A percentile compares a stretch with the other conserved stretches of the same genome.
phyloP scores from a whole-genome alignment of 2,329 filamentous ascomycete genomes.

The Neofusicoccum sp. region DNA sequence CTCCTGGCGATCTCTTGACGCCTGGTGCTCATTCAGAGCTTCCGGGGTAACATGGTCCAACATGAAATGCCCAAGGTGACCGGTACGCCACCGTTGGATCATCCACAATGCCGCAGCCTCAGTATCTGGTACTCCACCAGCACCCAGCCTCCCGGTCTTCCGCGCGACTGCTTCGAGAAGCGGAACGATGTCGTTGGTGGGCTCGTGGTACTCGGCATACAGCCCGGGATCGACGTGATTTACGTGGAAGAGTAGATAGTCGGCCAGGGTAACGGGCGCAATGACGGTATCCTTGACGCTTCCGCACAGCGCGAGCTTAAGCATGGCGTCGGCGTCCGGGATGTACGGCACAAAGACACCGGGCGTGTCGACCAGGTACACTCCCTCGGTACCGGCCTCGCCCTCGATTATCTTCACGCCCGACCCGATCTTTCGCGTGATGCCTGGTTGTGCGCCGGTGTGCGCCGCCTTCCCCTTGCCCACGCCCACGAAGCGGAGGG shows the following conservation, averaged over 20 bases:
- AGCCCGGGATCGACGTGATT: slow-evolving; percentile 64
- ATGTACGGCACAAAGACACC: slow-evolving; percentile 96
- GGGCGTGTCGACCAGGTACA: slow-evolving; percentile 88
- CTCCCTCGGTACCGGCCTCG: slow-evolving; percentile 36
- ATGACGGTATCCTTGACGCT: slow-evolving; percentile 89
- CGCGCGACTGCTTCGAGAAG: slow-evolving; percentile 70
- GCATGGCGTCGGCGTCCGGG: slow-evolving; percentile 78
- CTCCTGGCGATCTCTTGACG: slow-evolving; percentile 45
- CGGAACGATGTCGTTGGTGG: slow-evolving; percentile 80
- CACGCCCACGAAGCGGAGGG: slow-evolving; percentile 69
- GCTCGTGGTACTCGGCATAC: slow-evolving; percentile 63
- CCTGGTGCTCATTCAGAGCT: slow-evolving; percentile 53
- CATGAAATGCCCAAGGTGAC: slow-evolving; percentile 71
- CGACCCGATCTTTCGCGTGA: slow-evolving; percentile 81
- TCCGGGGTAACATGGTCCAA: slow-evolving; percentile 72
- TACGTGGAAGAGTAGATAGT: slow-evolving; percentile 84
- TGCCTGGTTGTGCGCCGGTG: slow-evolving; percentile 83
- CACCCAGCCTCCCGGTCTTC: slow-evolving; percentile 72
- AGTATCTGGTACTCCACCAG: slow-evolving; percentile 68
- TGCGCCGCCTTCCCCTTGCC: slow-evolving; percentile 67
- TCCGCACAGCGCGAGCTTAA: slow-evolving; percentile 89
- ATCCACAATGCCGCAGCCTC: slow-evolving; percentile 76
- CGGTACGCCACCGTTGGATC: slow-evolving; percentile 77
- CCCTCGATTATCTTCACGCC: slow-evolving; percentile 76
- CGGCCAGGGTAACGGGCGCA: slow-evolving; percentile 72